phyloP scores from a whole-genome alignment of 2,329 filamentous ascomycete genomes.

The Aureobasidium sp. region DNA sequence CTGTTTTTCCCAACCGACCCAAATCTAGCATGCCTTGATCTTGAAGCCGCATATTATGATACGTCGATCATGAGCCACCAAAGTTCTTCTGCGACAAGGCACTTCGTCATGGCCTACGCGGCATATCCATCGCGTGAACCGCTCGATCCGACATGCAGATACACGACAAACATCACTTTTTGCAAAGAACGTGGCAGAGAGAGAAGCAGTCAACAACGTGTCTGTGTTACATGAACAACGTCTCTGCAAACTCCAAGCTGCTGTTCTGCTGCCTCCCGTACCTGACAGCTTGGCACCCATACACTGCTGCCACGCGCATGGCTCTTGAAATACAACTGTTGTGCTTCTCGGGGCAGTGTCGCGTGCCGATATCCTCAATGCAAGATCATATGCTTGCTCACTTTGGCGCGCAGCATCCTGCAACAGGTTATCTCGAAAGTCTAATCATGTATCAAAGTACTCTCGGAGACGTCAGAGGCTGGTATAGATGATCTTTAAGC shows the following conservation, averaged over 20 bases:
- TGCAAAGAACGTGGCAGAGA: neutral
- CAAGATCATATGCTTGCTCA: neutral
- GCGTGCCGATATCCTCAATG: neutral
- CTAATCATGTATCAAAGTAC: neutral
- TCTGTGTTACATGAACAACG: neutral
- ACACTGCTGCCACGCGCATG: neutral
- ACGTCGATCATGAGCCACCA: neutral
- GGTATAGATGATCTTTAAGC: neutral
- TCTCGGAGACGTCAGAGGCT: constrained; percentile 2
- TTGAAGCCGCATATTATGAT: neutral
- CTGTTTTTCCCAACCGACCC: neutral
- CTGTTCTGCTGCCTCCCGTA: neutral
- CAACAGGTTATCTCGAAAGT: neutral
- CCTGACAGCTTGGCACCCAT: neutral
- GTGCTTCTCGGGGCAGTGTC: neutral
- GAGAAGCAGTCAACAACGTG: neutral
- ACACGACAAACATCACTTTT: neutral
- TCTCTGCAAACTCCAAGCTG: neutral
- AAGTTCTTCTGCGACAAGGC: neutral
- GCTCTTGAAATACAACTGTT: neutral
- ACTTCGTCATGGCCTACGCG: neutral
- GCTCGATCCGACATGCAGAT: neutral
- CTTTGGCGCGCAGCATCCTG: neutral
- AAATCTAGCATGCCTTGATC: neutral
- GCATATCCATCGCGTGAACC: neutral